These are phyloP conservation scores for Dothideomycetes sp. DNA, from an alignment of 2,329 filamentous ascomycete genomes.

Conservation along the genomic window DNA sequence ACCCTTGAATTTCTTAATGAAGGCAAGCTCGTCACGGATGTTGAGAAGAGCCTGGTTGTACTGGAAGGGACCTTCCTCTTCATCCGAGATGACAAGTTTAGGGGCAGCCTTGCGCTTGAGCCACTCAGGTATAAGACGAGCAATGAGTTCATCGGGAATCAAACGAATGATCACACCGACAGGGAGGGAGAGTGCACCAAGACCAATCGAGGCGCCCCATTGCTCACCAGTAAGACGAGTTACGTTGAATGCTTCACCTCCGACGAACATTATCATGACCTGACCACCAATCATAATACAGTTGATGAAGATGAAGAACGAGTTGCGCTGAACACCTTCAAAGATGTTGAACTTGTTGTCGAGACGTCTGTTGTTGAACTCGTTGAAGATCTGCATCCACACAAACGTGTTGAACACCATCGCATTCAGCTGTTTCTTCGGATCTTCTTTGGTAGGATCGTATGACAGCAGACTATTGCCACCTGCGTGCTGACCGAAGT, in stretches of 20 bases:
- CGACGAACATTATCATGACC: slow-evolving; percentile 80
- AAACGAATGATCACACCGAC: slow-evolving; percentile 72
- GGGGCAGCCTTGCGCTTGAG: slow-evolving; percentile 31
- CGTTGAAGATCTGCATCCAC: slow-evolving; percentile 99
- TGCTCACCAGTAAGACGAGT: slow-evolving; percentile 59
- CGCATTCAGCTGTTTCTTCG: slow-evolving; percentile 55
- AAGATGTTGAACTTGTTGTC: slow-evolving; percentile 96
- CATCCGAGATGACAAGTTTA: slow-evolving; percentile 35
- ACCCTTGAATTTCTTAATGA: slow-evolving; percentile 70
- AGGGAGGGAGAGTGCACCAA: slow-evolving; percentile 77
- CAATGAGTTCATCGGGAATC: slow-evolving; percentile 63
- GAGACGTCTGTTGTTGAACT: slow-evolving; percentile 90
- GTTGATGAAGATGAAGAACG: slow-evolving; percentile 83
- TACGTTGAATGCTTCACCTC: slow-evolving; percentile 72
- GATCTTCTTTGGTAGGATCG: slow-evolving; percentile 30
- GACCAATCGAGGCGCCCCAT: slow-evolving; percentile 79
- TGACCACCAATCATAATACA: slow-evolving; percentile 81
- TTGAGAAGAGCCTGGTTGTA: slow-evolving; percentile 67
- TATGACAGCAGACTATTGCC: slow-evolving; percentile 47
- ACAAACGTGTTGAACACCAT: slow-evolving; percentile 97
- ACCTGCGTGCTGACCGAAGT: slow-evolving; percentile 55
- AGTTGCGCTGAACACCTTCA: slow-evolving; percentile 74
- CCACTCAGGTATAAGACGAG: slow-evolving; percentile 33
- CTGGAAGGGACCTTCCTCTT: slow-evolving; percentile 32
- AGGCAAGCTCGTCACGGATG: slow-evolving; percentile 70